Percentiles rank a stretch among this genome's conserved stretches.
Evolutionary conservation across 1,139 yeast genomes (phyloP).

Genomic region (Pichia sp.): DNA sequence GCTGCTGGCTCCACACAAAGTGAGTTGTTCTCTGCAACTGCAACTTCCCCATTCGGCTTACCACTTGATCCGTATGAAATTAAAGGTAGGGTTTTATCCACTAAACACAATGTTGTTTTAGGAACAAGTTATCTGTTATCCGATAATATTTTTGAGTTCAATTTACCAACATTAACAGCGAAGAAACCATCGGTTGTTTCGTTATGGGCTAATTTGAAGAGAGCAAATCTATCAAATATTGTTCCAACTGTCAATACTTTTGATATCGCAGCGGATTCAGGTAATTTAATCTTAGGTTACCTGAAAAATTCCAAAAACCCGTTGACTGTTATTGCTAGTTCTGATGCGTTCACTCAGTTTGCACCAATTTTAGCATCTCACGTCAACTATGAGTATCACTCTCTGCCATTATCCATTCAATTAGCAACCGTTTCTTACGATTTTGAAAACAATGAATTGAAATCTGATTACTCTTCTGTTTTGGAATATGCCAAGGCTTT

Average conservation of each 20-base stretch:
- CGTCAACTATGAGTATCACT: conserved; percentile 29
- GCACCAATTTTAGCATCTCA: conserved; percentile 36
- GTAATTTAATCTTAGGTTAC: conserved; percentile 72
- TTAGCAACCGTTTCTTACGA: conserved; percentile 72
- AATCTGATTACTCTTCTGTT: conserved; percentile 54
- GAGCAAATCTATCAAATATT: conserved; percentile 45
- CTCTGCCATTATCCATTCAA: conserved; percentile 60
- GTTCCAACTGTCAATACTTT: conserved; percentile 54
- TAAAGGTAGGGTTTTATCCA: conserved; percentile 43
- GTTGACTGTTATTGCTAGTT: conserved; percentile 49
- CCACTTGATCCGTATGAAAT: conserved; percentile 49
- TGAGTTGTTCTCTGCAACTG: conserved; percentile 29
- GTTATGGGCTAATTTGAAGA: conserved; percentile 51
- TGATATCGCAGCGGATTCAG: conserved; percentile 82
- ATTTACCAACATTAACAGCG: conserved; percentile 46
- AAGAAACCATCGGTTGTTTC: conserved; percentile 48
- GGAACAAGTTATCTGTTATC: conserved; percentile 60
- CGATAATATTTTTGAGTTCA: conserved; percentile 45
- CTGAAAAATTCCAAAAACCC: conserved; percentile 31
- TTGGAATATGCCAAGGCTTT: conserved; percentile 55
- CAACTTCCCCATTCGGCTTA: conserved; percentile 47
- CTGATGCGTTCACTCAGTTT: conserved; percentile 62
- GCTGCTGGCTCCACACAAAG: conserved; percentile 8
- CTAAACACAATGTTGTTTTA: conserved; percentile 58
- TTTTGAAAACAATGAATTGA: conserved; percentile 39